Base-by-base conservation (phyloP, 345 rosid genomes). In the Pelargonium nanum region DNA sequence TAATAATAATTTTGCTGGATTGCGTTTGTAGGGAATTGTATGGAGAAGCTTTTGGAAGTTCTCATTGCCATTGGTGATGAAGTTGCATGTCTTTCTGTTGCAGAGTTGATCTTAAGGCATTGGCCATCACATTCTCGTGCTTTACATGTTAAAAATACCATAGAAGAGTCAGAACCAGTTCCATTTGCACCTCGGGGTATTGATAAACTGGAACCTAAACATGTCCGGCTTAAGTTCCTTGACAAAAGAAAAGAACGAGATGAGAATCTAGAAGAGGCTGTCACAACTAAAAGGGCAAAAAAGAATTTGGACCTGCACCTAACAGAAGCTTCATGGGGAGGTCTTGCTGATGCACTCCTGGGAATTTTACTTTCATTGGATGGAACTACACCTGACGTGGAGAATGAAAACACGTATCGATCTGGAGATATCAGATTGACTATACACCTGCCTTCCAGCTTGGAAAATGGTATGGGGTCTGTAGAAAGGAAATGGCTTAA, bases 91-190 rank as follows among this genome's bases (percentile, higher is more conserved):
- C 88, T 93, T 60, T 81, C 97, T 65, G 85, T 93, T 50, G 89
- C 96, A 45, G 89, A 89, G 65, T 74, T 93, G 85, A 93, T 93
- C 77, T 73, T 93, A 79, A 85, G 91, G 78, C 97, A 84, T 52
- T 93, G 99, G 99, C 99, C 99, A 61, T 93, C 94, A 24, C 99
- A 93, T 85, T 72, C 90, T 75, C 94, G 99, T 69, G 96, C 99
- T 54, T 71, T 89, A 80, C 73, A 80, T 71, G 97, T 93, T 48
- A 87, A 89, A 83, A 70, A 62, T 59, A 78, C 82, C 28, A 87
- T 89, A 58, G 85, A 89, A 77, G 96, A 87, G 63, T 70, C 83
- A 58, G 96, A 89, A 53, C 64, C 81, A 57, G 77, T 80, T 68
- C 97, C 89, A 30, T 89, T 87, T 83, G 83, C 86, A 58, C 97